Base-by-base conservation (phyloP, 768 basidiomycete genomes). In the Leccinum disarticulatum region DNA sequence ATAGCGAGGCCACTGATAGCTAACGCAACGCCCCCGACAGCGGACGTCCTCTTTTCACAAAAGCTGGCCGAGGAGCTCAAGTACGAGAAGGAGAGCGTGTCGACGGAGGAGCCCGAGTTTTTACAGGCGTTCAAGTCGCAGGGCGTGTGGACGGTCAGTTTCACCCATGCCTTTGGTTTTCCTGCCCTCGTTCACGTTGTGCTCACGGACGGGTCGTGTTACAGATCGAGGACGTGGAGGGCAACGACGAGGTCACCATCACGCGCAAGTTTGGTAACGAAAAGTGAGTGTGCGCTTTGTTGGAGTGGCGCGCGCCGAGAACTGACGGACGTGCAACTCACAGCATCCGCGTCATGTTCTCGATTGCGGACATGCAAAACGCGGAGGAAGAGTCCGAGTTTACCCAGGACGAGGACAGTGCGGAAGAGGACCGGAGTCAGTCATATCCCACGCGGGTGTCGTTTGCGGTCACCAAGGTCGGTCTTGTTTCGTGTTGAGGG, bases 181-280 rank as follows among this genome's bases (percentile, higher is more conserved):
- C 17, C 30, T 30, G 1, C 6, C 11, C 3, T 25, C 8, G 17
- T 9, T 25, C 4, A 3, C 27, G 13, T 27, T 15, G 6, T 47
- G 27, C 33, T 56, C 13, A 46, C n/a, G 31, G 15, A 27, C 11
- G 54, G 43, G 33, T n/a, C 15, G 10, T 22, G 36, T 55, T 33
- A 38, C 61, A 92, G 87, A 81, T 98, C 64, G 80, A 85, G 57
- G 91, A 96, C 71, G 73, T 73, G 13, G 64, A 76, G 6, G 90
- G 89, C 38, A 82, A 85, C 56, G 95, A 96, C 73, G 95, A 97
- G 74, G 85, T 98, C 41, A 76, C 81, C 27, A 75, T 98, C 47
- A 78, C 78, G n/a, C 86, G 95, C 65, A 87, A 85, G 65, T 96
- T 93, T 73, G 95, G 93, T 61, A 93, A 92, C 66, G 96, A 98